These are phyloP conservation scores for Rubus idaeus DNA, from an alignment of 306 rosid genomes.

Conservation along the genomic window DNA sequence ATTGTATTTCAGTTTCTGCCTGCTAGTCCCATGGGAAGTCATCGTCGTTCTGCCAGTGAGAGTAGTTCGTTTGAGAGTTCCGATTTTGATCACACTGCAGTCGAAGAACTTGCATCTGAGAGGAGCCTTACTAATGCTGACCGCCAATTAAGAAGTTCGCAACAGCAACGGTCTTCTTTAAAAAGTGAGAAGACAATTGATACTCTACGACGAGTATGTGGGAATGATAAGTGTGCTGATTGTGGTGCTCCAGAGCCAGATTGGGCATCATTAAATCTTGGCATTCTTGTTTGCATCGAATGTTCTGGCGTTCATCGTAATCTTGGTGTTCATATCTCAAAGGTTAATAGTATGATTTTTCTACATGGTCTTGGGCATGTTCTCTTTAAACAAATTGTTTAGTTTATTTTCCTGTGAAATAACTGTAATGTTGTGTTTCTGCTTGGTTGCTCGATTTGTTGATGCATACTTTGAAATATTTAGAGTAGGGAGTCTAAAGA, in stretches of 20 bases:
- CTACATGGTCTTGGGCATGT: not conserved
- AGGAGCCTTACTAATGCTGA: conserved; percentile 60
- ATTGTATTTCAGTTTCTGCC: conserved; percentile 67
- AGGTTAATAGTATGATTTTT: conserved; percentile 48
- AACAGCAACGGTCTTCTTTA: conserved; percentile 66
- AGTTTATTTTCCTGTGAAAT: not conserved
- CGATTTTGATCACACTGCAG: conserved; percentile 79
- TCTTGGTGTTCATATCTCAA: conserved; percentile 98
- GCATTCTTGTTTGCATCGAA: conserved; percentile 98
- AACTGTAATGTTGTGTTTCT: not conserved
- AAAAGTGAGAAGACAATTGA: conserved; percentile 95
- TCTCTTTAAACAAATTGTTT: conserved; percentile 5
- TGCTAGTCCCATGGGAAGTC: conserved; percentile 97
- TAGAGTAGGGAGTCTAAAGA: not conserved
- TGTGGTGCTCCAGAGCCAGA: conserved; percentile 98
- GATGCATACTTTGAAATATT: not conserved
- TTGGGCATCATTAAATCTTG: conserved; percentile 99
- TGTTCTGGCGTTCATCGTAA: conserved; percentile 99
- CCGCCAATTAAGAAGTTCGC: conserved; percentile 73
- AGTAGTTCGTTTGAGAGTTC: conserved; percentile 99
- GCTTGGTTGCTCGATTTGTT: not conserved
- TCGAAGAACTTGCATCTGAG: conserved; percentile 77
- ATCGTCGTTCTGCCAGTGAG: conserved; percentile 92
- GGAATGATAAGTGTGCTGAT: conserved; percentile 97
- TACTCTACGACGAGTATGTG: conserved; percentile 74